These are phyloP conservation scores for Lipomyces yamadae DNA, from an alignment of 805 yeast species.

Conservation along the genomic window DNA sequence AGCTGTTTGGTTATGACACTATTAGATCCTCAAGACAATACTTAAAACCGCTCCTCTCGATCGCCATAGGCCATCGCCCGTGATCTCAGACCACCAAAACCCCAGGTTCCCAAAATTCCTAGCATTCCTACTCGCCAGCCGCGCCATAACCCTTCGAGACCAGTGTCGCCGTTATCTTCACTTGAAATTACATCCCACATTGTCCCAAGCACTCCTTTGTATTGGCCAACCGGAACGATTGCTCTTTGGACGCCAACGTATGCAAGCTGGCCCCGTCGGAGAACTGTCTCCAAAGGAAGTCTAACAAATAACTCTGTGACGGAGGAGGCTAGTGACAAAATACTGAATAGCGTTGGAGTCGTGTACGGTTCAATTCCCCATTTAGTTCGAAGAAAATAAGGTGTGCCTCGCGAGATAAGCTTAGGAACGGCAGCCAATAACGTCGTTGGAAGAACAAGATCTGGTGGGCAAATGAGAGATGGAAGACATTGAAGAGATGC, in stretches of 20 bases:
- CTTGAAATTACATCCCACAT: constrained; percentile 55
- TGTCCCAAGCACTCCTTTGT: constrained; percentile 60
- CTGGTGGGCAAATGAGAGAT: constrained; percentile 59
- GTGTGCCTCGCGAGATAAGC: constrained; percentile 68
- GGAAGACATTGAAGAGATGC: constrained; percentile 62
- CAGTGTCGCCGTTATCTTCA: constrained; percentile 52
- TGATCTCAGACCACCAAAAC: constrained; percentile 61
- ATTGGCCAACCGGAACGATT: constrained; percentile 63
- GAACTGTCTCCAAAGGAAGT: constrained; percentile 84
- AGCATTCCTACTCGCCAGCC: constrained; percentile 92
- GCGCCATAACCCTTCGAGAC: constrained; percentile 65
- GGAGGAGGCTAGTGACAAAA: constrained; percentile 64
- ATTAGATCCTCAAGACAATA: background rate
- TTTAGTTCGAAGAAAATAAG: constrained; percentile 62
- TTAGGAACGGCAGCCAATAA: constrained; percentile 65
- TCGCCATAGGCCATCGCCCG: constrained; percentile 15
- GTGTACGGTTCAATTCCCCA: constrained; percentile 70
- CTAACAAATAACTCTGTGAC: constrained; percentile 71
- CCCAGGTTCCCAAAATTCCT: constrained; percentile 83
- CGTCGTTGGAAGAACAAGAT: constrained; percentile 68
- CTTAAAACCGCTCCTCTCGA: constrained; percentile 34
- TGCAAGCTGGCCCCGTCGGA: constrained; percentile 80
- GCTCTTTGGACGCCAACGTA: constrained; percentile 56
- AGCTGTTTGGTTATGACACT: background rate
- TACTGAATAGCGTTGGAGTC: constrained; percentile 63